Base-by-base conservation (phyloP, 2,329 filamentous ascomycete species). In the Diaporthe australafricana region DNA sequence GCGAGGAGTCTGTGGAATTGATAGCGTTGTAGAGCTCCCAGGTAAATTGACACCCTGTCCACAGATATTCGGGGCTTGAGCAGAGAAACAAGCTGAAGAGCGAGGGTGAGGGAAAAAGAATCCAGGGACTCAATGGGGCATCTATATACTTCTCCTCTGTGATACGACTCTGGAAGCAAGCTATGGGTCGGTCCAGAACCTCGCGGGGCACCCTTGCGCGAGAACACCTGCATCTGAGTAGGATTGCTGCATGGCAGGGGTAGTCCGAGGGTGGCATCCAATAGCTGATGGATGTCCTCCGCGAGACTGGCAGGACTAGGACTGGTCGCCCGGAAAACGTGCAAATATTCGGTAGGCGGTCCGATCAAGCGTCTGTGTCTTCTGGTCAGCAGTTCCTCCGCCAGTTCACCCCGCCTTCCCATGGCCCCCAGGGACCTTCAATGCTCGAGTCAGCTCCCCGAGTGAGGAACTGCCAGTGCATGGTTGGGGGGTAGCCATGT, bases 301-400 rank as follows among this genome's bases (percentile, higher is more conserved):
- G 6, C 42, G 6, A 47, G n/a, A n/a, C n/a, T n/a, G n/a, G n/a
- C n/a, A 14, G 45, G 30, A 32, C 27, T 30, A 40, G 27, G 25
- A 42, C 35, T n/a, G 52, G 5, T 35, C 45, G 42, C 20, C 35
- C 5, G 5, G 42, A 50, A 30, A 48, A 32, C 16, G 55, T 47
- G 16, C 70, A 35, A 48, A 27, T 48, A 45, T 14, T 63, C 68
- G 68, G 71, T 71, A 65, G 30, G 7, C 71, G 71, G 71, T 62
- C 71, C 71, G 71, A 22, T 32, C 17, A 73, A 68, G 68, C 71
- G 55, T 63, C n/a, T 27, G 42, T 6, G 16, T 25, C 3, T 25
- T 30, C 40, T 38, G 14, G 22, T 30, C 4, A 30, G 16, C 20
- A 9, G 14, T n/a, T 22, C 17, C 20, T 22, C 25, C 66, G 53